Percentiles rank a stretch among this genome's conserved stretches.
Conservation (phyloP, 768 basidiomycete species). For the Rhodosporidiobolus odoratus region DNA sequence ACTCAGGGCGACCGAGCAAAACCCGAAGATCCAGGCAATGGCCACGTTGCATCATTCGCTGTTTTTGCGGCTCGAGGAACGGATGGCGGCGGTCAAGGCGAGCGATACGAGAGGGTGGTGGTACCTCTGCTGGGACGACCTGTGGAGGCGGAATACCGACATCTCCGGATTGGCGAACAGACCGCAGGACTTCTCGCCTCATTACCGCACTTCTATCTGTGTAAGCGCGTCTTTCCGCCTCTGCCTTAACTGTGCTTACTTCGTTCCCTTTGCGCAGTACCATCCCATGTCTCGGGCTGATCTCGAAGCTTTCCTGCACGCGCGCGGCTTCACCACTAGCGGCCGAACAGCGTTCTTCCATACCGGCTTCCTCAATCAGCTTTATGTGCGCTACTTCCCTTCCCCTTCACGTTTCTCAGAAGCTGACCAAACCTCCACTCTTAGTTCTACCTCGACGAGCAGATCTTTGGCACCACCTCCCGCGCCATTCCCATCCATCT, state of each 20-base stretch:
- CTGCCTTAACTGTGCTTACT: background rate
- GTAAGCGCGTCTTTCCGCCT: slow-evolving; percentile 48
- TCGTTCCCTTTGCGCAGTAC: slow-evolving; percentile 6
- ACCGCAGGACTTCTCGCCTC: slow-evolving; percentile 63
- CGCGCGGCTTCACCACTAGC: slow-evolving; percentile 58
- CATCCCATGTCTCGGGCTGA: slow-evolving; percentile 58
- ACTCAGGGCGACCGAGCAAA: slow-evolving; percentile 53
- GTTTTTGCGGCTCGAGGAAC: slow-evolving; percentile 55
- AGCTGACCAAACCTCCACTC: background rate
- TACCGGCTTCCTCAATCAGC: slow-evolving; percentile 58
- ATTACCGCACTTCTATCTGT: slow-evolving; percentile 66
- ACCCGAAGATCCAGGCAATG: slow-evolving; percentile 57
- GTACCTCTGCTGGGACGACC: slow-evolving; percentile 65
- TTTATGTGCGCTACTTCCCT: slow-evolving; percentile 54
- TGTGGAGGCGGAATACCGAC: slow-evolving; percentile 58
- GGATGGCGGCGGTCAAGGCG: slow-evolving; percentile 54
- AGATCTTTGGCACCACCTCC: slow-evolving; percentile 42
- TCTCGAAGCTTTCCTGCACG: slow-evolving; percentile 61
- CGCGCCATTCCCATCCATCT: slow-evolving; percentile 62
- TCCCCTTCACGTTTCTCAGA: background rate
- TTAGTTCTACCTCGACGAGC: slow-evolving; percentile 34
- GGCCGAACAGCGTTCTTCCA: slow-evolving; percentile 46
- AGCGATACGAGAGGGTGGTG: slow-evolving; percentile 62
- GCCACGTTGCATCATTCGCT: slow-evolving; percentile 52
- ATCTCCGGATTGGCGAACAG: slow-evolving; percentile 54